Evolutionary conservation across 805 yeast species (phyloP), one percentile per base, ranked within the genome.

Genomic region (Candida khao-thaluensis): DNA sequence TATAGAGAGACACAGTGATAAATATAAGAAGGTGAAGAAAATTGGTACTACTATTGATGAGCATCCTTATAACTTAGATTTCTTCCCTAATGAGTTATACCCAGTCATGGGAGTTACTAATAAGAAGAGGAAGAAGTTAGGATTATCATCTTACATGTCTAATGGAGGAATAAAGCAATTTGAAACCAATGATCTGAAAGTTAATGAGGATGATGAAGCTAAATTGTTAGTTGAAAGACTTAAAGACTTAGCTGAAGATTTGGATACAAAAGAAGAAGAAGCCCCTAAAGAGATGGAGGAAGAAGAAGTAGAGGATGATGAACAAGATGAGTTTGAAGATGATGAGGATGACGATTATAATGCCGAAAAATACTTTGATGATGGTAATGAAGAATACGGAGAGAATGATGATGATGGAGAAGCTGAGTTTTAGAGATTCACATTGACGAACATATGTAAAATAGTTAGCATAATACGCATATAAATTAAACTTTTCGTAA

Each of bases 31-130:
- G 56, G 79, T 78, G 50, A 74, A 85, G 40, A 79, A 76, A 52
- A 74, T 82, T 11, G 87, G 88, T 1, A 73, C 82, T 37, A 80
- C 90, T 2, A 75, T 83, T 7, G 83, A 81, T 44, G 89, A 84
- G 38, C 89, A 85, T 62, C 95, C 95, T 2, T 86, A 81, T 56
- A 74, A 75, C 40, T 52, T 78, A 7, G 79, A 76, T 39, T 72
- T 85, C 47, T 84, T 88, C 54, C 96, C 97, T 1, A 72, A 69
- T 12, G 97, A 90, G 56, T 64, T 90, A 40, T 81, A 82, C 48
- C 62, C 72, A 14, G 85, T 81, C 6, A 81, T 87, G 81, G 86
- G 87, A 2, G 69, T 78, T 10, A 66, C 66, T 39, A 78, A 73
- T 49, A 71, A 69, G 47, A 75, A 75, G 56, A 18, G 34, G 10